A percentile compares a stretch with the other conserved stretches of the same genome.
phyloP scores from a whole-genome alignment of 768 basidiomycete genomes.

The Termitomyces sp. region DNA sequence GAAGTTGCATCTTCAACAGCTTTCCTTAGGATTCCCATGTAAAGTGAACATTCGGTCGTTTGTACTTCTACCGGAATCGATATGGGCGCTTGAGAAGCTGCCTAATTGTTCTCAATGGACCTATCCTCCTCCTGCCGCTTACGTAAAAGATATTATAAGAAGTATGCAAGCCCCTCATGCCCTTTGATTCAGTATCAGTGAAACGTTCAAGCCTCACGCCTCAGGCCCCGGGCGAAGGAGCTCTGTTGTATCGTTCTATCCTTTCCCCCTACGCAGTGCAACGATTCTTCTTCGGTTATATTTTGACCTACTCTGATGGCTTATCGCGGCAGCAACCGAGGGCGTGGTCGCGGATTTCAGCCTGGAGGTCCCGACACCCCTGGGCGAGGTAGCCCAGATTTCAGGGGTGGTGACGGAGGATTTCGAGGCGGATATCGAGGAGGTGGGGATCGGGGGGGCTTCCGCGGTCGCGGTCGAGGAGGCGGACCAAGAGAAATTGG shows the following conservation, averaged over 20 bases:
- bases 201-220: too few relatives aligned
- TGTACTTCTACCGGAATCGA: not conserved
- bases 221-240: slow-evolving; percentile 13
- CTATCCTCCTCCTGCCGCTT: too few relatives aligned
- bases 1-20: not conserved
- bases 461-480: slow-evolving; percentile 9
- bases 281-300: not conserved
- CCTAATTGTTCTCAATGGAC: too few relatives aligned
- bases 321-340: slow-evolving; percentile 25
- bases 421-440: slow-evolving; percentile 17
- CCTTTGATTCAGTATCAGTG: too few relatives aligned
- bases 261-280: not conserved
- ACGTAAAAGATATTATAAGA: not conserved
- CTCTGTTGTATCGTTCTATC: not conserved
- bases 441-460: slow-evolving; percentile 7
- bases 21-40: not conserved
- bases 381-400: slow-evolving; percentile 23
- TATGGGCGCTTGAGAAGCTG: not conserved
- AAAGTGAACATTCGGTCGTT: too few relatives aligned
- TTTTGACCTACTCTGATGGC: not conserved
- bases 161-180: too few relatives aligned
- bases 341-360: slow-evolving; percentile 26
- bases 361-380: slow-evolving; percentile 20
- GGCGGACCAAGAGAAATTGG: slow-evolving; percentile 30
- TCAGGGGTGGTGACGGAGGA: slow-evolving; percentile 22